Evolutionary conservation across 495 filamentous ascomycete species (phyloP).

Genomic region (Hypoxylon crocopeplum): DNA sequence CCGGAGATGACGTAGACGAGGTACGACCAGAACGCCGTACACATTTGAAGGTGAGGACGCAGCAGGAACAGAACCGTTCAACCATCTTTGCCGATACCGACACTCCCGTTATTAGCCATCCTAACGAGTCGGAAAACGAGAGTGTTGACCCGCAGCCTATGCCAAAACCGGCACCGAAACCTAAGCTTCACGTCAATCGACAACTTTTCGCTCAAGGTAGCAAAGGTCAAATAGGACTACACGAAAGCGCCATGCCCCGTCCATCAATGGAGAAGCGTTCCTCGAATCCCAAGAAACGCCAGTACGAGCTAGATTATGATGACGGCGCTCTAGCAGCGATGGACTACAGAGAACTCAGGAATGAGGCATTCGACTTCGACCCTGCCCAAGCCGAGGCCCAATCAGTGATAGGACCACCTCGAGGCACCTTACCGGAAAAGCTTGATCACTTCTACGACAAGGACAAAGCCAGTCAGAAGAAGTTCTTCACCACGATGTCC

Average conservation of each 20-base stretch:
- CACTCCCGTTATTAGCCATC: conserved; percentile 35
- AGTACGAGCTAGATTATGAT: conserved; percentile 59
- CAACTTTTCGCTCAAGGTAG: conserved; percentile 29
- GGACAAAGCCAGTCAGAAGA: conserved; percentile 57
- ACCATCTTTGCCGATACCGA: conserved; percentile 42
- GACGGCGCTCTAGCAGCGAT: conserved; percentile 58
- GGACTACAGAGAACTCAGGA: conserved; percentile 60
- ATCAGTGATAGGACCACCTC: conserved; percentile 35
- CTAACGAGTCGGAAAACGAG: conserved; percentile 33
- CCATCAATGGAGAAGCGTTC: conserved; percentile 28
- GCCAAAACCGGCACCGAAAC: conserved; percentile 32
- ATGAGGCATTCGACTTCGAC: conserved; percentile 62
- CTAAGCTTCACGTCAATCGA: conserved; percentile 32
- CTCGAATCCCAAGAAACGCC: conserved; percentile 46
- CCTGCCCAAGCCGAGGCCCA: conserved; percentile 48
- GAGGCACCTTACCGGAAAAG: conserved; percentile 50
- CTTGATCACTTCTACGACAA: conserved; percentile 50
- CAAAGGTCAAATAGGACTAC: conserved; percentile 31
- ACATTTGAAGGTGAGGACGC: conserved; percentile 25
- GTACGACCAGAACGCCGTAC: conserved; percentile 15
- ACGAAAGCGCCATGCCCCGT: conserved; percentile 45
- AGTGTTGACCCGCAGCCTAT: conserved; percentile 31
- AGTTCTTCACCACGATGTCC: conserved; percentile 68
- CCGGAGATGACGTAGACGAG: conserved; percentile 30
- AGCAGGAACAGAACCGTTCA: conserved; percentile 29